Conservation (phyloP, 768 basidiomycete species). For the Mycena galopus region DNA sequence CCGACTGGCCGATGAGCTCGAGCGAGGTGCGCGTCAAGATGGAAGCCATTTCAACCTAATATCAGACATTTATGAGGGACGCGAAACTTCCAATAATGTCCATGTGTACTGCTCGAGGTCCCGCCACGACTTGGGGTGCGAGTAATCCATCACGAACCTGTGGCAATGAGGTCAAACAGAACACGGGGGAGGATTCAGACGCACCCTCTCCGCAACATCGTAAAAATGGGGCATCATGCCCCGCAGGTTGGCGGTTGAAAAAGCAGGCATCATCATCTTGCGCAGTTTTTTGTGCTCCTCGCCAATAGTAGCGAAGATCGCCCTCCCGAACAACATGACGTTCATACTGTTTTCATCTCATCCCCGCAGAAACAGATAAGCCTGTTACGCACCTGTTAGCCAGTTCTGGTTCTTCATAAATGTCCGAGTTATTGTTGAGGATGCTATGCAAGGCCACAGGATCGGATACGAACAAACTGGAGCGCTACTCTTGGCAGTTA, state of each 20-base stretch:
- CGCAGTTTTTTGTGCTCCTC: conserved; percentile 3
- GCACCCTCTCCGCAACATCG: conserved; percentile 1
- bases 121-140: not conserved
- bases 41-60: too few relatives aligned
- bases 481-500: too few relatives aligned
- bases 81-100: not conserved
- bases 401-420: too few relatives aligned
- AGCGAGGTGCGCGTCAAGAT: not conserved
- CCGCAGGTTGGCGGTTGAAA: not conserved
- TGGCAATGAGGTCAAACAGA: too few relatives aligned
- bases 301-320: not conserved
- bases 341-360: not conserved
- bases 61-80: not conserved
- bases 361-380: too few relatives aligned
- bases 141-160: not conserved
- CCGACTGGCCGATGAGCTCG: not conserved
- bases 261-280: conserved; percentile 9
- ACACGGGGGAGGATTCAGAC: too few relatives aligned
- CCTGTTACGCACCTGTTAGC: too few relatives aligned
- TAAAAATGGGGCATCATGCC: conserved; percentile 12
- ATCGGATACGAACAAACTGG: too few relatives aligned
- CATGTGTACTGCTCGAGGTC: too few relatives aligned
- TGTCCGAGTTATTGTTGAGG: too few relatives aligned
- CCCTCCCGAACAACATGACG: not conserved
- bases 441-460: too few relatives aligned